These are phyloP conservation scores for Perkinsela sp. DNA, from an alignment of 208 protist genomes.

Conservation along the genomic window DNA sequence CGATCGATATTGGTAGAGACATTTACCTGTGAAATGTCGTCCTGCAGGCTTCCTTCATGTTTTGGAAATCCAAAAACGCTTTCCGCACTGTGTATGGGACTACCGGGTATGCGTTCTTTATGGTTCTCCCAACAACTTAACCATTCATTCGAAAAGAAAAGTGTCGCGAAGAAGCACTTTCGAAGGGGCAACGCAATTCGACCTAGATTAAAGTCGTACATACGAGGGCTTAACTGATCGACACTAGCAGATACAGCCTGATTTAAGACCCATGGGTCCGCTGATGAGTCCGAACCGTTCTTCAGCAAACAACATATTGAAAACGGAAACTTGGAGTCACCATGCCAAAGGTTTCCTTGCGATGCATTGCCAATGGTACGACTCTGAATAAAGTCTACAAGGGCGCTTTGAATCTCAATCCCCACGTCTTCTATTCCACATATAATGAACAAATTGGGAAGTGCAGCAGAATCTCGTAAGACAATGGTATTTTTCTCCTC, in stretches of 20 bases:
- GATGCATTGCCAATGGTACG: background rate
- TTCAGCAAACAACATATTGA: background rate
- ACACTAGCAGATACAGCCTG: background rate
- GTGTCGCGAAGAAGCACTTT: background rate
- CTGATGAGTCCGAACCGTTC: background rate
- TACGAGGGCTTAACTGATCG: background rate
- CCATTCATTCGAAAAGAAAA: background rate
- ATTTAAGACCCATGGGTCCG: background rate
- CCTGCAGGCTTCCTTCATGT: background rate
- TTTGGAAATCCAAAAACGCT: background rate
- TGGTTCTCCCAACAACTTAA: background rate
- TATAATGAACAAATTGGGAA: background rate
- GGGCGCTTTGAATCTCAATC: background rate
- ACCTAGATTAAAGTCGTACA: background rate
- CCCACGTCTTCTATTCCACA: background rate
- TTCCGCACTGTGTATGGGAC: background rate
- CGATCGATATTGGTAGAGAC: background rate
- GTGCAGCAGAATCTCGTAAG: background rate
- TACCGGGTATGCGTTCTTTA: background rate
- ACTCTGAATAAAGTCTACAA: background rate
- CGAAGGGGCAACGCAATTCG: background rate
- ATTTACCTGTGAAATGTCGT: background rate
- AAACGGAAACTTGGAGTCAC: background rate
- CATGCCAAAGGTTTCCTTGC: background rate
- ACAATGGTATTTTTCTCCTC: background rate